These are phyloP conservation scores for Hypomyces perniciosus DNA, from an alignment of 2,329 filamentous ascomycete genomes.

Conservation along the genomic window DNA sequence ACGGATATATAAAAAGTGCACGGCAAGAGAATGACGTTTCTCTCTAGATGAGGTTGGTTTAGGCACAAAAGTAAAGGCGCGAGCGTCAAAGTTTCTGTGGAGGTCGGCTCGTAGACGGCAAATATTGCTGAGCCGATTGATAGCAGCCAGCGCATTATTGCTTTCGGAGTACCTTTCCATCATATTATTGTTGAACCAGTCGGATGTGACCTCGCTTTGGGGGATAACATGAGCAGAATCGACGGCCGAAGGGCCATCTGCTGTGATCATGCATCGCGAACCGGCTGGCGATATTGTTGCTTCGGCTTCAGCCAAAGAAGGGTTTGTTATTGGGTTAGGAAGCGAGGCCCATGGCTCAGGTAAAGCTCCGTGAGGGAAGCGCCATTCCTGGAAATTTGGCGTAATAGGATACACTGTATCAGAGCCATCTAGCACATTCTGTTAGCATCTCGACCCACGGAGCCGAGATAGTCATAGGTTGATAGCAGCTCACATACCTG, in stretches of 20 bases:
- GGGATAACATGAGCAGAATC: slow-evolving; percentile 4
- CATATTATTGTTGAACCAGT: not conserved
- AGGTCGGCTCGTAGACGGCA: slow-evolving; percentile 2
- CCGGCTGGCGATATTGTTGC: not conserved
- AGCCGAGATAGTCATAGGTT: too few species aligned
- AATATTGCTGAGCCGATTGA: not conserved
- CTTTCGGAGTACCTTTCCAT: not conserved
- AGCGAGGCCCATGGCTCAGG: slow-evolving; percentile 1
- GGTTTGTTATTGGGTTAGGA: not conserved
- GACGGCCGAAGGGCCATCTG: not conserved
- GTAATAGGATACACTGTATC: not conserved
- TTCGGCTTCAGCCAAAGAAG: not conserved
- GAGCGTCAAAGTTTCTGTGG: slow-evolving; percentile 1
- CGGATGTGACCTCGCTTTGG: not conserved
- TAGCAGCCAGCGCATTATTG: not conserved
- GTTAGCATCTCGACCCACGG: not conserved
- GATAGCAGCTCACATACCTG: not conserved
- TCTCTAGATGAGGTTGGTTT: not conserved
- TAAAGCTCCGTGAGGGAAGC: slow-evolving; percentile 6
- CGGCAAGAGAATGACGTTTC: not conserved
- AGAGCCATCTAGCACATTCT: too few species aligned
- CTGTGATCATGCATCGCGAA: slow-evolving; percentile 2
- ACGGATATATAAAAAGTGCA: slow-evolving; percentile 1
- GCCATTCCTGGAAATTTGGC: slow-evolving; percentile 7
- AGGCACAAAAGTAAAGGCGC: slow-evolving; percentile 5